Conservation (phyloP, 805 yeast genomes). For the Saturnispora saitoi region DNA sequence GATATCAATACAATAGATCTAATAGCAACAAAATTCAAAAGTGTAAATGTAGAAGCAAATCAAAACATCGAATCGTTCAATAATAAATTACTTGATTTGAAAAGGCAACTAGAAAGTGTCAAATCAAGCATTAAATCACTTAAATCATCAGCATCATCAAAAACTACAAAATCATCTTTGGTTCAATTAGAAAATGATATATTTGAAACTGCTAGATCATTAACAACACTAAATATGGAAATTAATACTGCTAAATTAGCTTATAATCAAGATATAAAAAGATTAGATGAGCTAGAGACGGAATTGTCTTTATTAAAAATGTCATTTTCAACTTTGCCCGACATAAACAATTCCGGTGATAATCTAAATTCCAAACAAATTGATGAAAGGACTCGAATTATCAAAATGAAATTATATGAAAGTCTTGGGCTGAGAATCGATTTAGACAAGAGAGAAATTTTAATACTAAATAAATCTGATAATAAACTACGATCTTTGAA, state of each 20-base stretch:
- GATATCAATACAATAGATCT: slow-evolving; percentile 40
- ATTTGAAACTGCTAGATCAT: slow-evolving; percentile 41
- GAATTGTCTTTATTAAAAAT: slow-evolving; percentile 18
- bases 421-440: slow-evolving; percentile 50
- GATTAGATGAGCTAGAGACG: slow-evolving; percentile 27
- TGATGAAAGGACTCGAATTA: slow-evolving; percentile 33
- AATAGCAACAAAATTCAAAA: slow-evolving; percentile 10
- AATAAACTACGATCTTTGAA: slow-evolving; percentile 43
- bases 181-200: slow-evolving; percentile 36
- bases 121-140: slow-evolving; percentile 4
- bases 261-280: slow-evolving; percentile 31
- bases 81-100: slow-evolving; percentile 1
- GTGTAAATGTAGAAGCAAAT: slow-evolving; percentile 5
- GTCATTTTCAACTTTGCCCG: slow-evolving; percentile 7
- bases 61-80: neutral
- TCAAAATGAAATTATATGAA: slow-evolving; percentile 53
- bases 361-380: slow-evolving; percentile 26
- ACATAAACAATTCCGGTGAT: slow-evolving; percentile 5
- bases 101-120: slow-evolving; percentile 9
- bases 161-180: slow-evolving; percentile 26
- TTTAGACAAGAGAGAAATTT: slow-evolving; percentile 32
- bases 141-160: slow-evolving; percentile 24
- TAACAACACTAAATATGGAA: slow-evolving; percentile 41
- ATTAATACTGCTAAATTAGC: slow-evolving; percentile 33
- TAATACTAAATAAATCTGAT: slow-evolving; percentile 41